A percentile compares a stretch with the other conserved stretches of the same genome.
Conservation (phyloP, 2,329 filamentous ascomycete genomes). For the Elsinoe necatrix region DNA sequence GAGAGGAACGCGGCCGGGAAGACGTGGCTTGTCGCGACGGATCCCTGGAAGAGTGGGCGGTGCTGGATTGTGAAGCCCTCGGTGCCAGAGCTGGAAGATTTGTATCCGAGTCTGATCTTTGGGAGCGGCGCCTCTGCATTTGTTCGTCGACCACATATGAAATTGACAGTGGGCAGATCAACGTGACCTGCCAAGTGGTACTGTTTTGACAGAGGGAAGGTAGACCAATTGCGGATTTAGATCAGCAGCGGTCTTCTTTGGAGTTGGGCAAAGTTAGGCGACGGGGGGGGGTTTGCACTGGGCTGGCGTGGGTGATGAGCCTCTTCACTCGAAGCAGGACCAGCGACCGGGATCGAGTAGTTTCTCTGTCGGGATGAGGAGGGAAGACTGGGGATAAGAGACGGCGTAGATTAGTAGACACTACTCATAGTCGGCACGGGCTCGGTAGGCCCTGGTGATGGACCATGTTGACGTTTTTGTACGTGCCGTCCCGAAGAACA, state of each 20-base stretch:
- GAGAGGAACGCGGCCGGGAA: constrained; percentile 39
- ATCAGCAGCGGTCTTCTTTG: neutral
- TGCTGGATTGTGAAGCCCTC: constrained; percentile 18
- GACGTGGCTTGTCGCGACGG: constrained; percentile 15
- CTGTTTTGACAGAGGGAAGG: neutral
- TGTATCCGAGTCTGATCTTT: constrained; percentile 22
- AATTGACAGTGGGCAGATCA: constrained; percentile 15
- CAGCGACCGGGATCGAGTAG: neutral
- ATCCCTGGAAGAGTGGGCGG: constrained; percentile 12
- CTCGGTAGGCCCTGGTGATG: constrained; percentile 9
- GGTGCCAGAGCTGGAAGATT: constrained; percentile 29
- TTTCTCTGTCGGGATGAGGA: too few species aligned
- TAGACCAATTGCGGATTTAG: constrained; percentile 1
- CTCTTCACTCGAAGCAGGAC: too few species aligned
- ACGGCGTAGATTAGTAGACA: neutral
- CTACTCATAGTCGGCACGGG: constrained; percentile 1
- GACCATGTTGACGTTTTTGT: constrained; percentile 11
- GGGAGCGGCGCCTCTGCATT: constrained; percentile 19
- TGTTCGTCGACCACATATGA: constrained; percentile 14
- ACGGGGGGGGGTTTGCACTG: neutral
- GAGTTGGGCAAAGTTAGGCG: constrained; percentile 10
- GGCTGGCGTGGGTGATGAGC: neutral
- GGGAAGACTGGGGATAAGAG: neutral
- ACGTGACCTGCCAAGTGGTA: constrained; percentile 13
- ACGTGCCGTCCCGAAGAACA: constrained; percentile 16